Conservation (phyloP, 768 basidiomycete genomes). For the Leucosporidium yakuticum region DNA sequence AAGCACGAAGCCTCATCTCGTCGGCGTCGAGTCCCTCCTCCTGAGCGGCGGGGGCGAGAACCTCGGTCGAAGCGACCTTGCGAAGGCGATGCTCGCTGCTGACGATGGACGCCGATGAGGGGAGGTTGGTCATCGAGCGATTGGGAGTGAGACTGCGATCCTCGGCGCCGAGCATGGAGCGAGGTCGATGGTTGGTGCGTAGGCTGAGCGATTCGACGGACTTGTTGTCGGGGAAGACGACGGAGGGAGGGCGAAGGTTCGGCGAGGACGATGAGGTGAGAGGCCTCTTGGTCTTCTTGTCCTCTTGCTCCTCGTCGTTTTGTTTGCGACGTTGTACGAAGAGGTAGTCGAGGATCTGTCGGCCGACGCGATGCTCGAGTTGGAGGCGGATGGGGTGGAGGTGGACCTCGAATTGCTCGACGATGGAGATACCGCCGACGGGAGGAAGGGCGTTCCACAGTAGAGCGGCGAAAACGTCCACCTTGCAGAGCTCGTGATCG, state of each 20-base stretch:
- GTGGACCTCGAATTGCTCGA: constrained; percentile 70
- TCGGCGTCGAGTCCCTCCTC: constrained; percentile 40
- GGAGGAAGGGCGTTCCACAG: constrained; percentile 80
- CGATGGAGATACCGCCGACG: constrained; percentile 87
- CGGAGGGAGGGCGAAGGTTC: constrained; percentile 39
- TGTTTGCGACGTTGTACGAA: constrained; percentile 47
- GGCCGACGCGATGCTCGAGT: constrained; percentile 74
- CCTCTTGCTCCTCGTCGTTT: not conserved
- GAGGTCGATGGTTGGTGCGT: not conserved
- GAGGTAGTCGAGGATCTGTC: constrained; percentile 77
- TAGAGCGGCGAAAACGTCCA: constrained; percentile 65
- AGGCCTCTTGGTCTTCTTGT: not conserved
- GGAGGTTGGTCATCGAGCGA: not conserved
- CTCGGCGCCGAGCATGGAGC: not conserved
- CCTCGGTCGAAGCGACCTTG: constrained; percentile 21
- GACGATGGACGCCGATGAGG: constrained; percentile 18
- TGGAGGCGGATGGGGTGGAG: constrained; percentile 82
- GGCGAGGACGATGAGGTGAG: not conserved
- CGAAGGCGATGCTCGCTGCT: constrained; percentile 11
- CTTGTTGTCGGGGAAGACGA: constrained; percentile 43
- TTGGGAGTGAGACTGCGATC: not conserved
- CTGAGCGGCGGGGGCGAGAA: constrained; percentile 2
- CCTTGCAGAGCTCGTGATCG: constrained; percentile 60
- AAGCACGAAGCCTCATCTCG: constrained; percentile 57
- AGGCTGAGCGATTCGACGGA: constrained; percentile 32